Evolutionary conservation across 2,329 filamentous ascomycete genomes (phyloP), one percentile per base, ranked within the genome.

Genomic region (Aspergillus sp.): DNA sequence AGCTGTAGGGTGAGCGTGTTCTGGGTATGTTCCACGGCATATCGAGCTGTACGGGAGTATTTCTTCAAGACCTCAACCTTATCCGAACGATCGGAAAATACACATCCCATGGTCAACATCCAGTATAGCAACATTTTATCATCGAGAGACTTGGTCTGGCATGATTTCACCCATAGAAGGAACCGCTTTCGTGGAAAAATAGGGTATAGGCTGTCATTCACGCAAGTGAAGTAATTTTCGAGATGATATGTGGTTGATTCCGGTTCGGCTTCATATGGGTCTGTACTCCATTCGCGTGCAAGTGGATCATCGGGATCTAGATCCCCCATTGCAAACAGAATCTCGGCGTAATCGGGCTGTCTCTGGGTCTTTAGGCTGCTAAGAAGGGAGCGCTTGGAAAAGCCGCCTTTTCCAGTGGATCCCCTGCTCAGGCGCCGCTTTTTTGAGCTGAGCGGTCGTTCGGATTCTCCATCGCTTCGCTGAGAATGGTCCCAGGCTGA

Each of bases 41-140:
- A 80, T 43, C 78, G 72, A 3, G 82, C 81, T 44, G 84, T 77
- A 33, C 71, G 67, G 7, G 73, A 72, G 56, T 78, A 82, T 17
- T 69, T 64, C 49, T 69, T 71, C 15, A 78, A 72, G 4, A 74
- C 65, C 17, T 58, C 59, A 23, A 71, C 64, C 49, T 72, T 68
- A 22, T 77, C 74, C 1, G 65, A 58, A 27, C 74, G 70, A 5
- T 65, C 56, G 2, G 77, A 77, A 54, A 82, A 84, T 1, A 78
- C 61, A 4, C 78, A 76, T 1, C 78, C 80, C 56, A 82, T 60
- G 1, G 80, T 75, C 51, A 85, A 70, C 55, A 83, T 73, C 1
- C 77, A 73, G 59, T 84, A 83, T 7, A 84, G 65, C 3, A 84
- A 67, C 76, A 83, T 81, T 37, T 77, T 69, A 57, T 84, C 80